phyloP scores from a whole-genome alignment of 2,329 filamentous ascomycete genomes.

The Chalaropsis ovoidea region DNA sequence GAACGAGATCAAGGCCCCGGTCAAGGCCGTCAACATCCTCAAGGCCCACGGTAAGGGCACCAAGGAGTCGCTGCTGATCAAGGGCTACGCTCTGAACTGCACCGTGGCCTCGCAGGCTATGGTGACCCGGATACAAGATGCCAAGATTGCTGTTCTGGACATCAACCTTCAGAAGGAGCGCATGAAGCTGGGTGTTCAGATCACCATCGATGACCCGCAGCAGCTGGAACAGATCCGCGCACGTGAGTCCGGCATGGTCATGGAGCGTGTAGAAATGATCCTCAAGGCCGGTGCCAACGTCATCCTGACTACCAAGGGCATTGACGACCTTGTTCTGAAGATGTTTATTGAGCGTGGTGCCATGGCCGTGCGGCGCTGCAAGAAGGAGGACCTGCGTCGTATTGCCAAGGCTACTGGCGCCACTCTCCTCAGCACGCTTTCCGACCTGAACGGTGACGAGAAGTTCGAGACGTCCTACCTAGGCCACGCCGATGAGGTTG shows the following conservation, averaged over 20 bases:
- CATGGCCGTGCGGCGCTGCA: slow-evolving; percentile 92
- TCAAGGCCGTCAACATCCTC: slow-evolving; percentile 97
- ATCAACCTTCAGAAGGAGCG: slow-evolving; percentile 99
- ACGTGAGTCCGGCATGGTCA: slow-evolving; percentile 82
- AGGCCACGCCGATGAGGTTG: slow-evolving; percentile 85
- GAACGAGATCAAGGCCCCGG: slow-evolving; percentile 88
- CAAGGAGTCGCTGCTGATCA: slow-evolving; percentile 78
- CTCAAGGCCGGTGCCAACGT: slow-evolving; percentile 96
- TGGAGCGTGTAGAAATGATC: slow-evolving; percentile 94
- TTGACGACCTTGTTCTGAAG: slow-evolving; percentile 92
- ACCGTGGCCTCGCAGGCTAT: slow-evolving; percentile 97
- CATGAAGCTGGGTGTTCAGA: slow-evolving; percentile 98
- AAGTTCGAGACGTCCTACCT: slow-evolving; percentile 85
- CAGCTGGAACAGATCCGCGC: slow-evolving; percentile 96
- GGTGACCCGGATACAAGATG: slow-evolving; percentile 82
- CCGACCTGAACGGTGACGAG: slow-evolving; percentile 94
- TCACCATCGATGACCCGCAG: slow-evolving; percentile 93
- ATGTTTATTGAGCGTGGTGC: slow-evolving; percentile 87
- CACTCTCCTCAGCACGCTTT: slow-evolving; percentile 83
- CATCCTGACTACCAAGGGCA: slow-evolving; percentile 92
- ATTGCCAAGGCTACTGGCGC: slow-evolving; percentile 95
- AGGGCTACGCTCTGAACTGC: slow-evolving; percentile 96
- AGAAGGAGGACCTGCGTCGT: slow-evolving; percentile 93
- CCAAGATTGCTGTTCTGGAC: slow-evolving; percentile 92
- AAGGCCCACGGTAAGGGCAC: slow-evolving; percentile 95